A percentile compares a stretch with the other conserved stretches of the same genome.
These are phyloP conservation scores for Candolleomyces eurysporus DNA, from an alignment of 768 basidiomycete species.

Conservation along the genomic window DNA sequence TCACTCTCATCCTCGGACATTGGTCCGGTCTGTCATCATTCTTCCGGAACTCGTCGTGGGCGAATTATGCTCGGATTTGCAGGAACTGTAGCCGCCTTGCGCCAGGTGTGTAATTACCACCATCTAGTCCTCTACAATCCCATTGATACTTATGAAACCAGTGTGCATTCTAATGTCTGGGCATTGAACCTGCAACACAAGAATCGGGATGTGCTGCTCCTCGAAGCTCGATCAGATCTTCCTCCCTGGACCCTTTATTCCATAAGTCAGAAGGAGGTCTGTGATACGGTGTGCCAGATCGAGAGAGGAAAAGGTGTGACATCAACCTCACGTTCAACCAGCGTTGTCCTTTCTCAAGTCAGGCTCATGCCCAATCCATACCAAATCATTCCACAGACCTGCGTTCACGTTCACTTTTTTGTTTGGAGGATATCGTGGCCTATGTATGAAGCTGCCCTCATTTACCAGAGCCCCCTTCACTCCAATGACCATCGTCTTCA, in stretches of 20 bases:
- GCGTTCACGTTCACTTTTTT: not conserved
- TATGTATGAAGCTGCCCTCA: not conserved
- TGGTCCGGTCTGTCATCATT: too few relatives aligned
- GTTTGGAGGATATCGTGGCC: too few relatives aligned
- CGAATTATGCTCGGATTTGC: not conserved
- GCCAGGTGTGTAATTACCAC: not conserved
- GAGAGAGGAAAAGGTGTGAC: not conserved
- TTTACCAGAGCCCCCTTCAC: not conserved
- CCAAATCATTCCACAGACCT: not conserved
- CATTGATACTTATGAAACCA: not conserved
- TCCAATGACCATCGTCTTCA: constrained; percentile 3
- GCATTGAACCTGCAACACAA: not conserved
- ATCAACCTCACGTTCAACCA: not conserved
- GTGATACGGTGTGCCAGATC: not conserved
- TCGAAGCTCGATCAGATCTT: not conserved
- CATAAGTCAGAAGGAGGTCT: not conserved
- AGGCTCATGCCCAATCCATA: not conserved
- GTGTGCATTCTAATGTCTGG: not conserved
- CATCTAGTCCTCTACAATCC: not conserved
- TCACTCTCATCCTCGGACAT: too few relatives aligned
- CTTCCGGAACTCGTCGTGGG: too few relatives aligned
- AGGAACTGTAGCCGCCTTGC: not conserved
- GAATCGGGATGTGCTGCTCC: too few relatives aligned
- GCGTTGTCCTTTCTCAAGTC: not conserved
- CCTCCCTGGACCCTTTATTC: not conserved